Percentiles rank a stretch among this genome's conserved stretches.
Evolutionary conservation across 179 eudicot genomes (phyloP).

Genomic region (Nepenthes alata): DNA sequence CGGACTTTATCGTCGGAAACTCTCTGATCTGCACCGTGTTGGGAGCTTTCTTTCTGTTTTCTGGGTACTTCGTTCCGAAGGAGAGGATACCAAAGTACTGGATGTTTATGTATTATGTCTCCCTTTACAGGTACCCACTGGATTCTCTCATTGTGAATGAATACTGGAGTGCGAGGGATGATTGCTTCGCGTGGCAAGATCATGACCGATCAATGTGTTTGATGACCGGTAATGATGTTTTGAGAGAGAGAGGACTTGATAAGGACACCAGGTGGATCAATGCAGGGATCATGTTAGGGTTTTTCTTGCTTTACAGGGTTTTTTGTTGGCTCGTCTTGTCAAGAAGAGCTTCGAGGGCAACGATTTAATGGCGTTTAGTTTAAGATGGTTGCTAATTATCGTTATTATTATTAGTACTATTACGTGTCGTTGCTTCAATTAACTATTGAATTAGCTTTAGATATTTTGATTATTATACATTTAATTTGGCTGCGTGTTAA

Average conservation of each 20-base stretch:
- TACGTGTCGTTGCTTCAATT: too few relatives aligned
- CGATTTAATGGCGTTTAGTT: constrained; percentile 13
- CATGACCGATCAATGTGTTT: constrained; percentile 29
- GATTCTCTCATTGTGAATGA: constrained; percentile 69
- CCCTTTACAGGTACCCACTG: constrained; percentile 76
- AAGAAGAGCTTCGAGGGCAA: constrained; percentile 59
- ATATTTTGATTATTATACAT: too few relatives aligned
- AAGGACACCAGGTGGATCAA: constrained; percentile 73
- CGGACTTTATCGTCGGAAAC: constrained; percentile 82
- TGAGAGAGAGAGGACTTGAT: constrained; percentile 60
- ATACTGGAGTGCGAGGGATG: constrained; percentile 60
- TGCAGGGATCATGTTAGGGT: constrained; percentile 73
- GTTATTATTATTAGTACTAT: too few relatives aligned
- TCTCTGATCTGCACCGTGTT: constrained; percentile 75
- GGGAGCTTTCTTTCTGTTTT: constrained; percentile 81
- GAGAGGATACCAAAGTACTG: constrained; percentile 77
- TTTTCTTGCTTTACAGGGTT: constrained; percentile 61
- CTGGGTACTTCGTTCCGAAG: constrained; percentile 86
- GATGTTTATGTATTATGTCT: constrained; percentile 88
- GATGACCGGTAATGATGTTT: constrained; percentile 66
- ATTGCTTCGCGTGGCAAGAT: constrained; percentile 45
- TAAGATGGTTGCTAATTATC: too few relatives aligned
- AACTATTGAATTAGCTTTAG: too few relatives aligned
- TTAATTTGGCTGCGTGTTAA: background rate
- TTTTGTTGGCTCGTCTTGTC: constrained; percentile 74